These are phyloP conservation scores for Pythium graminicola DNA, from an alignment of 352 stramenopile species.

Conservation along the genomic window DNA sequence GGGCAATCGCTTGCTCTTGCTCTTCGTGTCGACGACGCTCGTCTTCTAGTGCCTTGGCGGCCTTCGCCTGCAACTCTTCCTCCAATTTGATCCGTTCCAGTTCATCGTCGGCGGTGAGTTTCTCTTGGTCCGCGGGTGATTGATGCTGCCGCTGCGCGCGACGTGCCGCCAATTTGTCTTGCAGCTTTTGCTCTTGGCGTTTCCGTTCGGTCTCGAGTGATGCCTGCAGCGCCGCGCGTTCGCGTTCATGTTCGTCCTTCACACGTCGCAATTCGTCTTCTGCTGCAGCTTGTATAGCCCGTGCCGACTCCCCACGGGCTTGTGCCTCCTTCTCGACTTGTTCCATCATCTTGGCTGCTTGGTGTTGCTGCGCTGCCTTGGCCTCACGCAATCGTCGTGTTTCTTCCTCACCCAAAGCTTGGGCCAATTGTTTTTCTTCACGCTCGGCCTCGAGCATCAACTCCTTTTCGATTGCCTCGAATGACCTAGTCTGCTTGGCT, in stretches of 20 bases:
- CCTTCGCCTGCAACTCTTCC: conserved; percentile 15
- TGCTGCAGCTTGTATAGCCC: conserved; percentile 15
- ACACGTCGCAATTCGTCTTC: conserved; percentile 49
- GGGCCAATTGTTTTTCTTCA: background rate
- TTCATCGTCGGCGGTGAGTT: conserved; percentile 4
- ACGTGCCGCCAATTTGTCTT: conserved; percentile 18
- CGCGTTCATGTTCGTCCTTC: conserved; percentile 51
- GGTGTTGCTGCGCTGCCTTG: conserved; percentile 26
- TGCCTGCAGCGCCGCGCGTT: conserved; percentile 33
- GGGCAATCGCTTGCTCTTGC: conserved; percentile 8
- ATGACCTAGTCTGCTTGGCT: background rate
- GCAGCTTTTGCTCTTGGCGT: conserved; percentile 57
- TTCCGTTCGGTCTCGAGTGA: conserved; percentile 51
- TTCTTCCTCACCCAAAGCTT: conserved; percentile 10
- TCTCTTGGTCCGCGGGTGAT: background rate
- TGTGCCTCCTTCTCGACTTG: conserved; percentile 8
- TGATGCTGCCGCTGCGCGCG: conserved; percentile 15
- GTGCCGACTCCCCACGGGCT: background rate
- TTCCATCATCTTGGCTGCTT: conserved; percentile 28
- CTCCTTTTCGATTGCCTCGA: conserved; percentile 1
- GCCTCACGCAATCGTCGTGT: conserved; percentile 6
- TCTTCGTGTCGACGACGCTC: conserved; percentile 16
- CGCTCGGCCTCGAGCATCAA: conserved; percentile 2
- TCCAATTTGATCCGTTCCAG: conserved; percentile 10
- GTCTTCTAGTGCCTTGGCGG: conserved; percentile 10